These are phyloP conservation scores for Phyllostachys edulis DNA, from an alignment of 176 grass and related monocot genomes.

Conservation along the genomic window DNA sequence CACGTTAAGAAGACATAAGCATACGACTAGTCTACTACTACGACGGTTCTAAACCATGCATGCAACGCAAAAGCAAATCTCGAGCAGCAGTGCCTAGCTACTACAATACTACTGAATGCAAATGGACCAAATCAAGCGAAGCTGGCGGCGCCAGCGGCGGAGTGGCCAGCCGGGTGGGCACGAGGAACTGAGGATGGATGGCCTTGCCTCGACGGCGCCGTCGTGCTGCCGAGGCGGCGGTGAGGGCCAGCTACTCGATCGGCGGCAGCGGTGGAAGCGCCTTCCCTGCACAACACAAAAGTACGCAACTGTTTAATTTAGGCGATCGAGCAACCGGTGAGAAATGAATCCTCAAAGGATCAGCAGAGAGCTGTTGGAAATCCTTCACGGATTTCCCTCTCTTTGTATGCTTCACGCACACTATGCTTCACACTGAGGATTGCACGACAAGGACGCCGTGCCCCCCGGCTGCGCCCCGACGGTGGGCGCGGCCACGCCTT, in stretches of 20 bases:
- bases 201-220: not conserved
- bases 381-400: too few species aligned
- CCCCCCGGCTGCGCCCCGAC: too few species aligned
- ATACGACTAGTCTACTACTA: too few species aligned
- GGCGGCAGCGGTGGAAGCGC: not conserved
- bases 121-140: not conserved
- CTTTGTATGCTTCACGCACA: too few species aligned
- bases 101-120: not conserved
- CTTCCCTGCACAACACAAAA: not conserved
- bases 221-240: not conserved
- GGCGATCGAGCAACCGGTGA: not conserved
- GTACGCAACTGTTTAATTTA: not conserved
- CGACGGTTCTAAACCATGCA: too few species aligned
- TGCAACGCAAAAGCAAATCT: not conserved
- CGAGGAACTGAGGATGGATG: not conserved
- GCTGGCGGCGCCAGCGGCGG: not conserved
- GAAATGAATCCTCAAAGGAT: too few species aligned
- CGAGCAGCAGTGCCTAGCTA: not conserved
- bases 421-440: too few species aligned
- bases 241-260: not conserved
- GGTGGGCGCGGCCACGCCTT: too few species aligned
- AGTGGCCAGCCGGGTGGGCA: not conserved
- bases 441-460: too few species aligned
- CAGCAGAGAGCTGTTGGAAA: not conserved
- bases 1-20: too few species aligned